Percentiles rank a stretch among this genome's conserved stretches.
These are phyloP conservation scores for Radiomyces spectabilis DNA, from an alignment of 192 early-diverging fungal genomes.

Conservation along the genomic window DNA sequence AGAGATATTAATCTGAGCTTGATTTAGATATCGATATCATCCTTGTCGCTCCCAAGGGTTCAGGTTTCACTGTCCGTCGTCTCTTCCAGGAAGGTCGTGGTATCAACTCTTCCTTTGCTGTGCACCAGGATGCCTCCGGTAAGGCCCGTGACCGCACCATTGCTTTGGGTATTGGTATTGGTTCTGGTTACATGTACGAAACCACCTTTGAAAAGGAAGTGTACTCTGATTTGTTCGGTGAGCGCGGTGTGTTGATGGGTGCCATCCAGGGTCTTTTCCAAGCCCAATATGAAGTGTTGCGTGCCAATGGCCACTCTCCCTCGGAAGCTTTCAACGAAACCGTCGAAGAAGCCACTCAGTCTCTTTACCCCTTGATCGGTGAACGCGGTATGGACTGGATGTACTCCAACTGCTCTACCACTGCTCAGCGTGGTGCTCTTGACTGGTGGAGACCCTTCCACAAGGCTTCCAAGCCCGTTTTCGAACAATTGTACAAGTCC, in stretches of 20 bases:
- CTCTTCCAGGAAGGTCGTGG: slow-evolving; percentile 95
- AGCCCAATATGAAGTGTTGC: slow-evolving; percentile 95
- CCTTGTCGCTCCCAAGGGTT: slow-evolving; percentile 92
- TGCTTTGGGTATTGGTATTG: slow-evolving; percentile 89
- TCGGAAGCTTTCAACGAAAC: slow-evolving; percentile 99
- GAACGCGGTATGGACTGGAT: slow-evolving; percentile 95
- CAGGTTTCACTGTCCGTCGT: slow-evolving; percentile 90
- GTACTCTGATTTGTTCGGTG: slow-evolving; percentile 92
- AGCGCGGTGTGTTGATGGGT: slow-evolving; percentile 98
- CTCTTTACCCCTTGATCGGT: slow-evolving; percentile 92
- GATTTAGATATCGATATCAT: slow-evolving; percentile 83
- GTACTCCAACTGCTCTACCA: slow-evolving; percentile 97
- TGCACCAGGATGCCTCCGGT: slow-evolving; percentile 89
- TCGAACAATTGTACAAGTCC: slow-evolving; percentile 82
- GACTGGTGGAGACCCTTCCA: slow-evolving; percentile 97
- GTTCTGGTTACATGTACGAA: slow-evolving; percentile 96
- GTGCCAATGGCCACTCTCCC: slow-evolving; percentile 85
- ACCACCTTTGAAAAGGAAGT: slow-evolving; percentile 97
- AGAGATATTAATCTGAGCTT: too few relatives aligned
- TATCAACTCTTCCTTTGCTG: slow-evolving; percentile 95
- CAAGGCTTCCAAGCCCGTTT: slow-evolving; percentile 88
- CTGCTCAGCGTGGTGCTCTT: slow-evolving; percentile 91
- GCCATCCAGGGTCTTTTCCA: slow-evolving; percentile 95
- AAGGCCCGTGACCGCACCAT: slow-evolving; percentile 89
- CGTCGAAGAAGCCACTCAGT: slow-evolving; percentile 98